A percentile compares a stretch with the other conserved stretches of the same genome.
These are phyloP conservation scores for Smittium mucronatum DNA, from an alignment of 371 early-diverging fungal genomes.

Conservation along the genomic window DNA sequence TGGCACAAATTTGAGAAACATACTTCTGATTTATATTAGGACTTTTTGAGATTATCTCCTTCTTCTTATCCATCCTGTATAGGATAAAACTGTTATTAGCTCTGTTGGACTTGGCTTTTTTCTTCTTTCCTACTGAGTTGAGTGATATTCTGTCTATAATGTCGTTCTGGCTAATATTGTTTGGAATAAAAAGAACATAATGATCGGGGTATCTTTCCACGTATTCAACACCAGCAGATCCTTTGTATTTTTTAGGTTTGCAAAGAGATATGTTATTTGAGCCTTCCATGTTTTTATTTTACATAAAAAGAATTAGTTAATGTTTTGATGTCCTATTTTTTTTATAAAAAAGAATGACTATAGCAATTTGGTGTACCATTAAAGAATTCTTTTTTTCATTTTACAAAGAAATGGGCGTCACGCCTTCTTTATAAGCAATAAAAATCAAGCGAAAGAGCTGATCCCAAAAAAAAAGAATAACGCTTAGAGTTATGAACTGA, in stretches of 20 bases:
- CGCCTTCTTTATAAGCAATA: no score
- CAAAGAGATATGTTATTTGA: not conserved
- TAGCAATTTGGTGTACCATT: no score
- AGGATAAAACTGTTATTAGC: conserved; percentile 56
- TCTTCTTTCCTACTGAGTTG: not conserved
- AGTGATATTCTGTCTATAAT: not conserved
- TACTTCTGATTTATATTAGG: conserved; percentile 50
- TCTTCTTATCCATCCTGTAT: conserved; percentile 50
- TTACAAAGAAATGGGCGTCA: no score
- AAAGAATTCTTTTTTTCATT: no score
- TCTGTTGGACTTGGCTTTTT: conserved; percentile 21
- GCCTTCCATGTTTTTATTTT: not conserved
- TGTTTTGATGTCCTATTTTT: no score
- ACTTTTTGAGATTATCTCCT: conserved; percentile 36
- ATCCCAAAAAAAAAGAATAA: no score
- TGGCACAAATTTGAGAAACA: conserved; percentile 49
- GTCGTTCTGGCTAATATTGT: not conserved
- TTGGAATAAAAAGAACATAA: conserved; percentile 9
- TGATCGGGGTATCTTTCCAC: not conserved
- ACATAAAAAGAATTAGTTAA: not conserved
- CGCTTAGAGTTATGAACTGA: no score
- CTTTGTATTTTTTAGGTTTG: not conserved
- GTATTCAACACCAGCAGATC: not conserved
- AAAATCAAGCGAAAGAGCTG: no score
- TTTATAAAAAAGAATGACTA: no score